phyloP scores from a whole-genome alignment of 257 asterid genomes.

The Solanum phureja region DNA sequence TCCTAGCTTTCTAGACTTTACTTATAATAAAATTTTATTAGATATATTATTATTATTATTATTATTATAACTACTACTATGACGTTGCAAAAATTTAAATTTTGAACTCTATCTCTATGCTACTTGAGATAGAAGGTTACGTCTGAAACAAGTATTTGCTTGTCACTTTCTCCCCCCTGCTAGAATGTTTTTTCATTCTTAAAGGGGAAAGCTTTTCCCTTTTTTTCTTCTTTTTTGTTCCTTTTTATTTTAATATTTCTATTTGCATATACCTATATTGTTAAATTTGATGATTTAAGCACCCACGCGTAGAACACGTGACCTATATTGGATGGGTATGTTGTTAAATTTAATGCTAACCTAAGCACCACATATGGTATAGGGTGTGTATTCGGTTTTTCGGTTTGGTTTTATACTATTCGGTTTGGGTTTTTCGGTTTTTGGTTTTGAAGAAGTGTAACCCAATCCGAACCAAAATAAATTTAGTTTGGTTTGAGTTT shows the following conservation, averaged over 20 bases:
- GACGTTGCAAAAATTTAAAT: neutral
- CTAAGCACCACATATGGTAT: neutral
- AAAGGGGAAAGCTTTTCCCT: neutral
- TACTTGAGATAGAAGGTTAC: slow-evolving; percentile 8
- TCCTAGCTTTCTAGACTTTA: neutral
- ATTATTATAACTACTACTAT: no score
- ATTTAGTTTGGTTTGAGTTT: no score
- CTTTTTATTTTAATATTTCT: neutral
- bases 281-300: neutral
- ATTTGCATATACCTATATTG: neutral
- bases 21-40: no score
- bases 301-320: slow-evolving; percentile 15
- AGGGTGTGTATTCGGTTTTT: no score
- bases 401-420: no score
- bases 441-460: no score
- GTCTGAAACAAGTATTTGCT: slow-evolving; percentile 3
- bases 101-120: neutral
- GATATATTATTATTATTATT: no score
- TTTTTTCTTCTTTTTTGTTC: neutral
- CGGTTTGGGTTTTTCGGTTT: no score
- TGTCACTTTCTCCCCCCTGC: neutral
- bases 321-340: neutral
- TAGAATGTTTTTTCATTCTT: neutral
- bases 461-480: no score
- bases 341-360: neutral